Base-by-base conservation (phyloP, 176 grass and related monocot genomes). In the Hyparrhenia diplandra region DNA sequence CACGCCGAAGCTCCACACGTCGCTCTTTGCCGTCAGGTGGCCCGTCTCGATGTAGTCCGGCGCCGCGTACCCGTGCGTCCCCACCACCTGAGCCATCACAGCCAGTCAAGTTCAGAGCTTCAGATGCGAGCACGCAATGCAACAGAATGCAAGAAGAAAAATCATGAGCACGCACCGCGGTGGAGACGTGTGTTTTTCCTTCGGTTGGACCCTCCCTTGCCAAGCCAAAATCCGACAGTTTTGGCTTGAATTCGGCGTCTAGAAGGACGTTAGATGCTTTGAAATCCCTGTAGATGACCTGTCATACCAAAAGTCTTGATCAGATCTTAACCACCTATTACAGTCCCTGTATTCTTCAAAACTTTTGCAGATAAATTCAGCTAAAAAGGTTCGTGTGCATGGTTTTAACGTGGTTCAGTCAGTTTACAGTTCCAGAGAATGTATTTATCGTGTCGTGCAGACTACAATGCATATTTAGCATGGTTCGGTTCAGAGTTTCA, bases 261-360 rank as follows among this genome's bases (percentile, higher is more conserved):
- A 98, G 79, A 34, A 98, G 87, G 31, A 98, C 31, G 71, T 98
- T 98, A 1, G 96, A 91, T 12, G 96, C 92, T 67, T 98, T 98
- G 10, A 98, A 98, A 74, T 98, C 90, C 27, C 92, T 85, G 85
- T 93, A 98, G 73, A 98, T 98, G 41, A 98, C 91, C 95, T 97
- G 86, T 17, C 10, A 79, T 32, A 70, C n/a, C 46, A 62, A 75
- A 69, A 78, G 39, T 2, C 35, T 32, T 13, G 40, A 69, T 73
- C 43, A 90, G 69, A 79, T 23, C 7, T 41, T 13, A 2, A 78
- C 20, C 20, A 76, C 25, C 49, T 13, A 21, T 7, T 25, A 55
- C 21, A 59, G 16, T 29, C 24, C 41, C 11, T 4, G 2, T 4
- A 36, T 36, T 54, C 31, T 40, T 16, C 3, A 41, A 70, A 7